Conservation (phyloP, 768 basidiomycete genomes). For the Asterophora lycoperdoides region DNA sequence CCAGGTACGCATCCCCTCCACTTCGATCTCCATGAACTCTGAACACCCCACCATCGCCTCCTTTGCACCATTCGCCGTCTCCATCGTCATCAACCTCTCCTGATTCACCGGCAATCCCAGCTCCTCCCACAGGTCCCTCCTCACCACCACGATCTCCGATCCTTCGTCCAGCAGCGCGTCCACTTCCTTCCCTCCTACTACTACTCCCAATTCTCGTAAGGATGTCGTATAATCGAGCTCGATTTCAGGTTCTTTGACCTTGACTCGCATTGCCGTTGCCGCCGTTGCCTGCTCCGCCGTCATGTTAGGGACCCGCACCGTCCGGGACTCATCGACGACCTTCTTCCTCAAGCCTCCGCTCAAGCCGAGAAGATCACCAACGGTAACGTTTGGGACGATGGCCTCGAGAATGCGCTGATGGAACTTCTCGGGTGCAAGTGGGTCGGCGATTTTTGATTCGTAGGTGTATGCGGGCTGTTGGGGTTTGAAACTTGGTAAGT, state of each 20-base stretch:
- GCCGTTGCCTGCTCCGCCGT: not conserved
- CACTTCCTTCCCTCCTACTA: constrained; percentile 5
- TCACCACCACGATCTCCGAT: constrained; percentile 23
- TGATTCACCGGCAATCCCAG: constrained; percentile 11
- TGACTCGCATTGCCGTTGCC: not conserved
- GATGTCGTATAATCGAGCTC: not conserved
- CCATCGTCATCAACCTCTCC: constrained; percentile 9
- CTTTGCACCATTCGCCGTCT: not conserved
- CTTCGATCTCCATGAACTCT: constrained; percentile 15
- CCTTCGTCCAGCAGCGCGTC: no score
- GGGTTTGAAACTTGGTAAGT: no score
- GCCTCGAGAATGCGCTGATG: not conserved
- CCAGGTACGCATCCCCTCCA: no score
- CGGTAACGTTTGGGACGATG: not conserved
- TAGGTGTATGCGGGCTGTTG: no score
- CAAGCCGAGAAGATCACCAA: not conserved
- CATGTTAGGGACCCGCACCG: not conserved
- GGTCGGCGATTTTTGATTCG: not conserved
- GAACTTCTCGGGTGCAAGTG: not conserved
- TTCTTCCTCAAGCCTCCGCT: not conserved
- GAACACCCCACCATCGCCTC: not conserved
- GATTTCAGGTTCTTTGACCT: not conserved
- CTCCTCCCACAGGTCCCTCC: constrained; percentile 9
- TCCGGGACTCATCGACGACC: not conserved
- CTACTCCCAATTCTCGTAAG: constrained; percentile 11